Evolutionary conservation across 2,329 filamentous ascomycete genomes (phyloP), one percentile per base, ranked within the genome.

Genomic region (Phialocephala sp.): DNA sequence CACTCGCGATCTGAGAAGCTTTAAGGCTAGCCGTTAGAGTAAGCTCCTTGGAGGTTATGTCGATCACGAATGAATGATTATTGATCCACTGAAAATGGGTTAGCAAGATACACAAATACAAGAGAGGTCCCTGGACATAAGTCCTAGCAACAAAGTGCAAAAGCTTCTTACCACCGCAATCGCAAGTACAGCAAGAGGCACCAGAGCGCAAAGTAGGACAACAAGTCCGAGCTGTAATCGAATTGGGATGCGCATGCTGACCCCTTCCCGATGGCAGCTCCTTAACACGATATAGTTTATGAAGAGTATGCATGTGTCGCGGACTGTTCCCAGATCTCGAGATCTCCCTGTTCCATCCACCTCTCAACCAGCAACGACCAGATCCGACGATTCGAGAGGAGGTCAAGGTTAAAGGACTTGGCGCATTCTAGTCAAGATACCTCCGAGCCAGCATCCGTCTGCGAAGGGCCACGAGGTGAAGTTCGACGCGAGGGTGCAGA

Each of bases 21-120:
- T 97, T 97, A 75, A 97, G 87, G 2, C 91, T 93, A 8, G 94
- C 94, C 1, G 92, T 92, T 68, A 97, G 83, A 32, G 88, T 82
- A 57, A 97, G 86, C 60, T 89, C 86, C 60, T 86, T 83, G 14
- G 86, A 79, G 57, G 84, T 81, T 63, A 89, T 82, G 59, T 76
- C 77, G 37, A 88, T 80, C 27, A 90, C 85, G 71, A 89, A 89
- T 66, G 81, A 80, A 74, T 88, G 84, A 68, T 86, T 89, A 62
- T 87, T 87, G 67, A 85, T 77, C 83, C 82, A 84, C 45, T 50
- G 45, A 20, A 50, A 11, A 20, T n/a, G 3, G 27, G 45, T 50
- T n/a, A 50, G 45, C 45, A 84, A 39, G n/a, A n/a, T 52, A 20
- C n/a, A 9, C 18, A 22, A 50, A 20, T 3, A 50, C 8, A 20